A percentile compares a stretch with the other conserved stretches of the same genome.
Conservation (phyloP, 176 grass and related monocot species). For the Oryza meyeriana region DNA sequence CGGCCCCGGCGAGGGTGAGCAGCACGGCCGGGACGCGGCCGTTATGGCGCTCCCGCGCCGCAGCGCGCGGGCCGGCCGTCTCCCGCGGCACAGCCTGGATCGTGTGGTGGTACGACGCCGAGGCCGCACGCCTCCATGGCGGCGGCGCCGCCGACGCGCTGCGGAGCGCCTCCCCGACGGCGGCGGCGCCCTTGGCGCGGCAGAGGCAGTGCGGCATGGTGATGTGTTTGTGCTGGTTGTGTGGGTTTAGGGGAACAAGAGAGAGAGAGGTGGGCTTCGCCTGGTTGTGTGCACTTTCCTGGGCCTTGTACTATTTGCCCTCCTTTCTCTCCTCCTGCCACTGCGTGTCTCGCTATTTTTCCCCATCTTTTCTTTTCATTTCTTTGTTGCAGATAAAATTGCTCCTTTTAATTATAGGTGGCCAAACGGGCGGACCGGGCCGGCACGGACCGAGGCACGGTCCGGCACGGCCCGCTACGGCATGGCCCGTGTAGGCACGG, state of each 20-base stretch:
- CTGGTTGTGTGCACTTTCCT: no score
- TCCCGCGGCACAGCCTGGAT: constrained; percentile 82
- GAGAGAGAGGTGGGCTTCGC: constrained; percentile 7
- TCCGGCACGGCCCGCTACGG: no score
- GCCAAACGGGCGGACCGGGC: no score
- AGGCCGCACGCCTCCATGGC: constrained; percentile 34
- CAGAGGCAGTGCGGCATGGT: constrained; percentile 55
- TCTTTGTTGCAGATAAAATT: no score
- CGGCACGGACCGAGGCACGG: no score
- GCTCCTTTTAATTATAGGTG: no score
- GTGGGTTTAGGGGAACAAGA: constrained; percentile 32
- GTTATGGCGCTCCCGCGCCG: constrained; percentile 61
- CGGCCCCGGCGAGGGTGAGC: constrained; percentile 40
- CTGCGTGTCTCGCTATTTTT: no score
- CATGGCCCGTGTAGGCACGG: no score
- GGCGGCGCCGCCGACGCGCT: neutral
- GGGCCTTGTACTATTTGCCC: no score
- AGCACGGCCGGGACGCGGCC: constrained; percentile 70
- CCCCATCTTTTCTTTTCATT: no score
- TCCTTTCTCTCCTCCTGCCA: no score
- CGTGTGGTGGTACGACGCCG: constrained; percentile 62
- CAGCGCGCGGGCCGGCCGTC: constrained; percentile 47
- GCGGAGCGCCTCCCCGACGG: constrained; percentile 11
- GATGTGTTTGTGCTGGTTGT: constrained; percentile 36
- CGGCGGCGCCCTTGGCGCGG: constrained; percentile 42